Conservation (phyloP, 2,329 filamentous ascomycete species). For the Claviceps sp. region DNA sequence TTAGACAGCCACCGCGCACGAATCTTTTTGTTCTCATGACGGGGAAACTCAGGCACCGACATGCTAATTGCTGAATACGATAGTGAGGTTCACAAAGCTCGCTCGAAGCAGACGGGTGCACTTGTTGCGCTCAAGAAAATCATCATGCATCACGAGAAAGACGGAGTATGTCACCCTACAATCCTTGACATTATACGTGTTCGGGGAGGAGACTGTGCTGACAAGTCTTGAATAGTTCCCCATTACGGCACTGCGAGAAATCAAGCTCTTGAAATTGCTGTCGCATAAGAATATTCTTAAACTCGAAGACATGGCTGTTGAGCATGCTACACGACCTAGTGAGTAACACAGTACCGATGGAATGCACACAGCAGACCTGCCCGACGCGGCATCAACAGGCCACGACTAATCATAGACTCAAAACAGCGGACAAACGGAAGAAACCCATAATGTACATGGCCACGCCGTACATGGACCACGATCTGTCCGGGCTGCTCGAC, state of each 20-base stretch:
- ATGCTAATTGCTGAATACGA: background rate
- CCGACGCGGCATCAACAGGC: background rate
- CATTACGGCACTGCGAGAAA: conserved; percentile 94
- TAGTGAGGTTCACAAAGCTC: conserved; percentile 83
- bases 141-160: conserved; percentile 98
- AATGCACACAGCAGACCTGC: too few species aligned
- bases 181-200: background rate
- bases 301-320: conserved; percentile 92
- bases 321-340: conserved; percentile 53
- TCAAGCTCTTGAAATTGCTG: conserved; percentile 93
- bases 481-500: conserved; percentile 90
- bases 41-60: background rate
- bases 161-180: conserved; percentile 49
- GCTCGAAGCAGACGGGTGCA: conserved; percentile 58
- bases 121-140: conserved; percentile 94
- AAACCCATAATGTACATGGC: conserved; percentile 95
- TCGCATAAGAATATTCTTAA: conserved; percentile 78
- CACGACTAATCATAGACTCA: background rate
- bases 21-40: too few species aligned
- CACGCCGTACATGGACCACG: conserved; percentile 97
- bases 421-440: conserved; percentile 59
- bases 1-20: background rate
- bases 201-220: background rate
- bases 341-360: conserved; percentile 11
- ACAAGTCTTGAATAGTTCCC: conserved; percentile 50